A percentile compares a stretch with the other conserved stretches of the same genome.
These are phyloP conservation scores for Cryptosporidium baileyi DNA, from an alignment of 169 alveolate species.

Conservation along the genomic window DNA sequence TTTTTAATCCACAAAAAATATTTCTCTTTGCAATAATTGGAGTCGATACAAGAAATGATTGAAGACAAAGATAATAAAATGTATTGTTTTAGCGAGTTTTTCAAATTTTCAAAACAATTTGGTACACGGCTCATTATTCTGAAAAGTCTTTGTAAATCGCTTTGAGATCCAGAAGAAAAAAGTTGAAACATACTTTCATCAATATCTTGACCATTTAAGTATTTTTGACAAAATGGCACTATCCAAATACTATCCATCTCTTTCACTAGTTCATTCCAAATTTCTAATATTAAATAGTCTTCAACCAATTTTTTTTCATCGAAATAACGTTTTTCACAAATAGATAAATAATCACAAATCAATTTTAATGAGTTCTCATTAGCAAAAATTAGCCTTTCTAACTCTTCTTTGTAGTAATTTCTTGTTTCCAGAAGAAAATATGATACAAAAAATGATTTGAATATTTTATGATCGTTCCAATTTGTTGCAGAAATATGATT, in stretches of 20 bases:
- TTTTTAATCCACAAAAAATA: not conserved
- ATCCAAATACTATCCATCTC: slow-evolving; percentile 52
- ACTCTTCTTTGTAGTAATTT: not conserved
- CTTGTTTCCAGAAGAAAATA: slow-evolving; percentile 1
- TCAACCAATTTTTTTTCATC: slow-evolving; percentile 42
- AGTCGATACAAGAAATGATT: slow-evolving; percentile 7
- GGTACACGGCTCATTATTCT: slow-evolving; percentile 50
- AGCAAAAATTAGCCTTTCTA: not conserved
- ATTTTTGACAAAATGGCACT: slow-evolving; percentile 32
- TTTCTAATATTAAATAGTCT: not conserved
- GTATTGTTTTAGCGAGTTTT: not conserved
- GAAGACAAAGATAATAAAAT: not conserved
- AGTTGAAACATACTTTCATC: not conserved
- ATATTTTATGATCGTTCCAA: slow-evolving; percentile 4
- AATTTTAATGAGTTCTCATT: not conserved
- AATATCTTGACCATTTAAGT: not conserved
- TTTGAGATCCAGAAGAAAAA: not conserved
- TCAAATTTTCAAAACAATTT: slow-evolving; percentile 11
- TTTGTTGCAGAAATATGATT: not conserved
- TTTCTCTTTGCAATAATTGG: not conserved
- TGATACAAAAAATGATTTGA: slow-evolving; percentile 9
- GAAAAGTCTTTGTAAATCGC: slow-evolving; percentile 29
- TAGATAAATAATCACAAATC: not conserved
- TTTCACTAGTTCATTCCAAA: slow-evolving; percentile 45
- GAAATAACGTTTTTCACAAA: slow-evolving; percentile 24